Percentiles rank a stretch among this genome's conserved stretches.
phyloP scores from a whole-genome alignment of 225 moss, liverwort and hornwort genomes.

The Physcomitrellopsis africana region DNA sequence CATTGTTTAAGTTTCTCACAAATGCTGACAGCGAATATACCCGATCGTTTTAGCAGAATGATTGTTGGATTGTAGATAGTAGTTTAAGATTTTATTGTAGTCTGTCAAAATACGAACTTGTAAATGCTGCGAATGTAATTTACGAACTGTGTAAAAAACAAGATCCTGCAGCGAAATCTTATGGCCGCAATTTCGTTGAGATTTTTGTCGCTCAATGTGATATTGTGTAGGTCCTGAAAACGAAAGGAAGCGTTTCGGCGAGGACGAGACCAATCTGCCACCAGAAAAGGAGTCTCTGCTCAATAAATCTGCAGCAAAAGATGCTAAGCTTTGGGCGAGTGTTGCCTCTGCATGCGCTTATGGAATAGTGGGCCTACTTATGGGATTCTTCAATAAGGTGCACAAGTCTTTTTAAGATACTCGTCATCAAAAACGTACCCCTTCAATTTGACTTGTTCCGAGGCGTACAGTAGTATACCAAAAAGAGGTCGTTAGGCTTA shows the following conservation, averaged over 20 bases:
- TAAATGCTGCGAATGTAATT: background rate
- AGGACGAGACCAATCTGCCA: slow-evolving; percentile 1
- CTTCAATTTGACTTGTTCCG: no score
- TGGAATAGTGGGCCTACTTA: slow-evolving; percentile 39
- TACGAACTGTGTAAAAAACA: background rate
- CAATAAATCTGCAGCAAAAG: background rate
- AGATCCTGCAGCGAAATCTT: background rate
- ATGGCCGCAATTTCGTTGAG: background rate
- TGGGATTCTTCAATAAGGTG: slow-evolving; percentile 50
- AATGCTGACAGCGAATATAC: background rate
- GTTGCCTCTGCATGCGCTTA: slow-evolving; percentile 35
- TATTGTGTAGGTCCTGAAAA: slow-evolving; percentile 5
- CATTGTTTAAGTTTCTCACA: background rate
- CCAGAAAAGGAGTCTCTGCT: slow-evolving; percentile 4
- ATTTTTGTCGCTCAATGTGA: background rate
- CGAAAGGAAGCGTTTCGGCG: background rate
- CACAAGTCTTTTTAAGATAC: background rate
- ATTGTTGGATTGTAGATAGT: background rate
- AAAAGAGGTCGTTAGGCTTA: no score
- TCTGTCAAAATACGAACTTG: background rate
- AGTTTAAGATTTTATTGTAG: background rate
- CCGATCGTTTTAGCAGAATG: background rate
- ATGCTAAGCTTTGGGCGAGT: slow-evolving; percentile 25
- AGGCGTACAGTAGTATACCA: no score
- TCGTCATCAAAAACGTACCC: no score